A percentile compares a stretch with the other conserved stretches of the same genome.
phyloP scores from a whole-genome alignment of 225 moss, liverwort and hornwort genomes.

The Pseudisothecium myosuroides region DNA sequence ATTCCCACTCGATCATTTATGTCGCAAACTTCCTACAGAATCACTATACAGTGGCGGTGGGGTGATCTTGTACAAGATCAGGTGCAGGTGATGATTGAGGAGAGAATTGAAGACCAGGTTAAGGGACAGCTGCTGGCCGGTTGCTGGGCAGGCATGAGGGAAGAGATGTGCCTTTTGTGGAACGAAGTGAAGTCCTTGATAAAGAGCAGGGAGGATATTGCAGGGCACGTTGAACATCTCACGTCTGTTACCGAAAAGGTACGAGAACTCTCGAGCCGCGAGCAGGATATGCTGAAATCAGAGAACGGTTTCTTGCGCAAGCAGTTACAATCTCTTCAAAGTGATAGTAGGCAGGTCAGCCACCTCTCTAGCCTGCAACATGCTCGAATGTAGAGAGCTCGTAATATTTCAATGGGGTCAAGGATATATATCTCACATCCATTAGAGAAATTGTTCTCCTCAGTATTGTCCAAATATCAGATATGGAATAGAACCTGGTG shows the following conservation, averaged over 20 bases:
- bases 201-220: conserved; percentile 64
- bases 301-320: conserved; percentile 28
- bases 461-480: neutral
- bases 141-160: conserved; percentile 44
- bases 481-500: neutral
- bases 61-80: neutral
- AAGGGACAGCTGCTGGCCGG: conserved; percentile 5
- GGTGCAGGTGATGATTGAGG: conserved; percentile 44
- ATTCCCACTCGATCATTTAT: neutral
- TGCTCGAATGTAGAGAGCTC: neutral
- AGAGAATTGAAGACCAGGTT: conserved; percentile 38
- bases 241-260: conserved; percentile 38
- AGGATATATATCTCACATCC: neutral
- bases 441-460: neutral
- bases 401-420: neutral
- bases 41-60: neutral
- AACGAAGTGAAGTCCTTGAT: conserved; percentile 53
- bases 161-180: conserved; percentile 76
- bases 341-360: conserved; percentile 26
- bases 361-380: neutral
- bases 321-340: conserved; percentile 30
- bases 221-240: conserved; percentile 49
- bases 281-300: conserved; percentile 36
- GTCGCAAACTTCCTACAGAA: neutral
- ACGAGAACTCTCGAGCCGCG: conserved; percentile 35